Evolutionary conservation across 352 stramenopile genomes (phyloP).

Genomic region (Pythium scleroteichum): DNA sequence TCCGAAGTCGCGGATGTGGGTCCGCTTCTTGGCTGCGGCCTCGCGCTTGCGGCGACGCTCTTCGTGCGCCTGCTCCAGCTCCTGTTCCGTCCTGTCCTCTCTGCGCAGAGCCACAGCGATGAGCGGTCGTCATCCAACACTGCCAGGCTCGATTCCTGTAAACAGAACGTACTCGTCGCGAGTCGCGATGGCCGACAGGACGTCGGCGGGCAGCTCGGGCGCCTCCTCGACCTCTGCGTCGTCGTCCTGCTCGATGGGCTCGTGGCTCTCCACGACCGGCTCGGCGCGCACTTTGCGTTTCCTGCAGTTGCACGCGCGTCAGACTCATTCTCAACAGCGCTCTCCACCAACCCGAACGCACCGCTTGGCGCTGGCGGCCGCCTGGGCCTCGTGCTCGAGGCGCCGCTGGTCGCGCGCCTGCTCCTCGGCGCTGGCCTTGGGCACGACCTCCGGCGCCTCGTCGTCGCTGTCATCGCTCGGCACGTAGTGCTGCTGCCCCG

Average conservation of each 20-base stretch:
- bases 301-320: background rate
- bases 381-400: constrained; percentile 55
- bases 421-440: constrained; percentile 65
- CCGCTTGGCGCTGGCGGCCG: constrained; percentile 44
- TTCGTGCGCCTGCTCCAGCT: constrained; percentile 35
- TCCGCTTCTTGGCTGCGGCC: constrained; percentile 38
- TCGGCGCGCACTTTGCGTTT: constrained; percentile 48
- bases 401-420: constrained; percentile 48
- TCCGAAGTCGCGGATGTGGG: constrained; percentile 73
- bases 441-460: constrained; percentile 77
- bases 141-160: background rate
- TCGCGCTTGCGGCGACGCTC: constrained; percentile 25
- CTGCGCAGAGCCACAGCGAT: constrained; percentile 21
- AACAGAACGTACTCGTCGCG: constrained; percentile 48
- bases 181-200: constrained; percentile 66
- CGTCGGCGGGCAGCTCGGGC: constrained; percentile 57
- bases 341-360: constrained; percentile 23
- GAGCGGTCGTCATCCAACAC: background rate
- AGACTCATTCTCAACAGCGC: background rate
- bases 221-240: constrained; percentile 28
- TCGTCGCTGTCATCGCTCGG: constrained; percentile 59
- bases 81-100: constrained; percentile 53
- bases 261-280: too few relatives aligned
- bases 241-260: constrained; percentile 11
- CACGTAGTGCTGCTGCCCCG: constrained; percentile 11